Conservation (phyloP, 805 yeast species). For the Blastobotrys parvus region DNA sequence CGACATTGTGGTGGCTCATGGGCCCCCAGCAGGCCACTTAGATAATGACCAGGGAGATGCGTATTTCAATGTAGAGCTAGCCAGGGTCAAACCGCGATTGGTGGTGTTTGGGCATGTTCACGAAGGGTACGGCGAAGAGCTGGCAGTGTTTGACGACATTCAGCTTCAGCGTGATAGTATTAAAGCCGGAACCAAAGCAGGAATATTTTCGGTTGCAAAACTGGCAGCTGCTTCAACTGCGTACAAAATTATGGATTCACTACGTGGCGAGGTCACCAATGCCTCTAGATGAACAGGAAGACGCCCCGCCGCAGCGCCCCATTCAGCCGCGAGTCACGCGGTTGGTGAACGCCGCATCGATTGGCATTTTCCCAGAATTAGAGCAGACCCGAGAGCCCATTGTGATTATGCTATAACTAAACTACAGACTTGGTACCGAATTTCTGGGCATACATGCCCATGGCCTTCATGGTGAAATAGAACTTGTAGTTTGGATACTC, state of each 20-base stretch:
- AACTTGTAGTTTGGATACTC: conserved; percentile 93
- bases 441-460: conserved; percentile 54
- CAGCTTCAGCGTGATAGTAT: not conserved
- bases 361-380: not conserved
- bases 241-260: not conserved
- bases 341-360: not conserved
- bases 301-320: too few species aligned
- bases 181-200: not conserved
- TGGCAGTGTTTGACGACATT: not conserved
- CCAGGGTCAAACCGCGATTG: not conserved
- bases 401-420: not conserved
- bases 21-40: not conserved
- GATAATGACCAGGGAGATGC: not conserved
- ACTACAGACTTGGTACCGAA: conserved; percentile 7
- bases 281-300: too few species aligned
- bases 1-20: not conserved
- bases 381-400: not conserved
- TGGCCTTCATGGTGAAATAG: conserved; percentile 84
- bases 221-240: not conserved
- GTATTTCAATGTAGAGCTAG: not conserved
- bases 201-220: not conserved
- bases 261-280: too few species aligned
- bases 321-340: not conserved
- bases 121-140: not conserved
- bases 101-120: not conserved